These are phyloP conservation scores for Rhododendron ferrugineum DNA, from an alignment of 148 eudicot genomes.

Conservation along the genomic window DNA sequence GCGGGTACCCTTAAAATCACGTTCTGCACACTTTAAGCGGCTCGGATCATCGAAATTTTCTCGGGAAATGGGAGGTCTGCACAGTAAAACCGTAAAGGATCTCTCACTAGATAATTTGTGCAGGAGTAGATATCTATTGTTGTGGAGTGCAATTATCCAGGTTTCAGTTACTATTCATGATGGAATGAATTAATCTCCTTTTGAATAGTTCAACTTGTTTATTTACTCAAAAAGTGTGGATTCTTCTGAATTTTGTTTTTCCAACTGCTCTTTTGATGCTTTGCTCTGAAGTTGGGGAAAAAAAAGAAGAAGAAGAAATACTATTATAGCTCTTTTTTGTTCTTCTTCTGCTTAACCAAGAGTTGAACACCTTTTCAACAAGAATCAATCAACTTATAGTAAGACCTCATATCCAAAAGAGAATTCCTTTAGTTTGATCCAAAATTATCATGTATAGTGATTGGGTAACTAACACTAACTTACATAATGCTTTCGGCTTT, in stretches of 20 bases:
- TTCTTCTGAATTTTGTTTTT: background rate
- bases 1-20: too few relatives aligned
- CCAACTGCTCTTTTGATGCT: background rate
- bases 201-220: background rate
- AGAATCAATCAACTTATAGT: too few relatives aligned
- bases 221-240: background rate
- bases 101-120: too few relatives aligned
- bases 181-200: background rate
- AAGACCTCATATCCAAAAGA: too few relatives aligned
- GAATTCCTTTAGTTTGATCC: too few relatives aligned
- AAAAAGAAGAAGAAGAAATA: background rate
- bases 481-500: background rate
- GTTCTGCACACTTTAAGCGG: too few relatives aligned
- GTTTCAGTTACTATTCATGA: background rate
- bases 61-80: too few relatives aligned
- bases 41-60: too few relatives aligned
- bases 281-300: background rate
- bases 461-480: background rate
- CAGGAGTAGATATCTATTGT: background rate
- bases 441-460: background rate
- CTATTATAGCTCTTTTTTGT: background rate
- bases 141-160: background rate
- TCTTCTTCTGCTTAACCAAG: background rate
- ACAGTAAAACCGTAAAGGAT: too few relatives aligned
- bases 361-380: too few relatives aligned